A percentile compares a stretch with the other conserved stretches of the same genome.
Conservation (phyloP, 805 yeast species). For the Millerago galiae region DNA sequence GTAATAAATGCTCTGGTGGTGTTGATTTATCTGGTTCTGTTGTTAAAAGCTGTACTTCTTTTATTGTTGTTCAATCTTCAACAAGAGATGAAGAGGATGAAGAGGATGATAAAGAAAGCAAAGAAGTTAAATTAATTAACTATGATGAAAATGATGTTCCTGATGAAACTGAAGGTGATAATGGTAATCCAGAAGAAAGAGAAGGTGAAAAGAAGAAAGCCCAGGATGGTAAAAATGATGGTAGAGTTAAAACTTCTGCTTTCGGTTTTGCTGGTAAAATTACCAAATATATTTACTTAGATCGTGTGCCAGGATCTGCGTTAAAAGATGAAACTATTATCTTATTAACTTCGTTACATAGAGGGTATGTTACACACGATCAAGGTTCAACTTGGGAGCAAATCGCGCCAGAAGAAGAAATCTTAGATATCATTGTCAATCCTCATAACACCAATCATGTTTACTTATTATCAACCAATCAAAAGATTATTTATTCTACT, state of each 20-base stretch:
- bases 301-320: constrained; percentile 30
- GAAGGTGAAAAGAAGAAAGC: constrained; percentile 30
- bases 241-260: constrained; percentile 27
- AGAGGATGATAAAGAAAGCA: constrained; percentile 8
- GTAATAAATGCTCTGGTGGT: constrained; percentile 37
- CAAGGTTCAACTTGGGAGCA: constrained; percentile 27
- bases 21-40: constrained; percentile 11
- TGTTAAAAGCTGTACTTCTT: constrained; percentile 18
- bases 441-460: constrained; percentile 48
- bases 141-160: constrained; percentile 25
- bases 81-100: not conserved
- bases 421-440: constrained; percentile 56
- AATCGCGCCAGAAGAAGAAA: constrained; percentile 30
- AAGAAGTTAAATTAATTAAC: constrained; percentile 17
- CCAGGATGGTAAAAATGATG: constrained; percentile 30
- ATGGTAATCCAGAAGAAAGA: constrained; percentile 24
- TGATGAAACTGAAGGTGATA: constrained; percentile 23
- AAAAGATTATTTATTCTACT: constrained; percentile 45
- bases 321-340: constrained; percentile 59
- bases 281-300: constrained; percentile 53
- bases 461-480: constrained; percentile 19
- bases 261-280: constrained; percentile 48
- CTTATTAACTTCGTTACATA: constrained; percentile 45
- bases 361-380: constrained; percentile 61
- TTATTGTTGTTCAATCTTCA: constrained; percentile 9